Conservation (phyloP, 2,329 filamentous ascomycete genomes). For the Aureobasidium sp. region DNA sequence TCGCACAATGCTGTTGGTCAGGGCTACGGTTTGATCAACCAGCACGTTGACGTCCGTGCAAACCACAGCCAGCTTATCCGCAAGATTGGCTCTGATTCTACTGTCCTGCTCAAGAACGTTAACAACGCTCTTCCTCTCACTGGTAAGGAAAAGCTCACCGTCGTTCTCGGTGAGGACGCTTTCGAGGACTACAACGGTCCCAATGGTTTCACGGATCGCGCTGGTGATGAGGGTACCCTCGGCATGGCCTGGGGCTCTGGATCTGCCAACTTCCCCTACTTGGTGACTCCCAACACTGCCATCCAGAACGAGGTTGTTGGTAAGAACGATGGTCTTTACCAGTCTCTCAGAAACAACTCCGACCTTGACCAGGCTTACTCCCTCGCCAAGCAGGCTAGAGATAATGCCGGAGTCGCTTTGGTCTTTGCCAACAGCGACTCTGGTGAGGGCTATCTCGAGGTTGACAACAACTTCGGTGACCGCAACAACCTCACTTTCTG, state of each 20-base stretch:
- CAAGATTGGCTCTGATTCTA: conserved; percentile 47
- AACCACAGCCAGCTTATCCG: conserved; percentile 68
- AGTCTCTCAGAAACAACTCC: conserved; percentile 26
- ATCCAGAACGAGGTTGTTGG: conserved; percentile 24
- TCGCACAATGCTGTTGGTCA: conserved; percentile 55
- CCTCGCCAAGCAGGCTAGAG: conserved; percentile 21
- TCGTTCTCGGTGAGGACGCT: conserved; percentile 46
- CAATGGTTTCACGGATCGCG: conserved; percentile 41
- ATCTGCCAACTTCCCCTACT: conserved; percentile 31
- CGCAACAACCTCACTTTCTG: conserved; percentile 43
- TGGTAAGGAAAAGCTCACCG: conserved; percentile 40
- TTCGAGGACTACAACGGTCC: conserved; percentile 40
- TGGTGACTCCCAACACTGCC: conserved; percentile 26
- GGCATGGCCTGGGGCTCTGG: conserved; percentile 44
- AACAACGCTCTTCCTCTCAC: conserved; percentile 37
- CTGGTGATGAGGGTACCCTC: conserved; percentile 40
- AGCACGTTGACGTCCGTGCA: conserved; percentile 70
- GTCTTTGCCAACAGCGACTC: conserved; percentile 44
- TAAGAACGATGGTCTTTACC: conserved; percentile 21
- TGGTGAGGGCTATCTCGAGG: conserved; percentile 45
- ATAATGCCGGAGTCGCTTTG: conserved; percentile 28
- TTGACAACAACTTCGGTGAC: conserved; percentile 39
- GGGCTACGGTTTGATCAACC: conserved; percentile 54
- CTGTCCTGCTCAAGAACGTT: conserved; percentile 43
- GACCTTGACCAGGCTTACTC: conserved; percentile 24